Evolutionary conservation across 148 eudicot genomes (phyloP), one percentile per base, ranked within the genome.

Genomic region (Camellia granthamiana): DNA sequence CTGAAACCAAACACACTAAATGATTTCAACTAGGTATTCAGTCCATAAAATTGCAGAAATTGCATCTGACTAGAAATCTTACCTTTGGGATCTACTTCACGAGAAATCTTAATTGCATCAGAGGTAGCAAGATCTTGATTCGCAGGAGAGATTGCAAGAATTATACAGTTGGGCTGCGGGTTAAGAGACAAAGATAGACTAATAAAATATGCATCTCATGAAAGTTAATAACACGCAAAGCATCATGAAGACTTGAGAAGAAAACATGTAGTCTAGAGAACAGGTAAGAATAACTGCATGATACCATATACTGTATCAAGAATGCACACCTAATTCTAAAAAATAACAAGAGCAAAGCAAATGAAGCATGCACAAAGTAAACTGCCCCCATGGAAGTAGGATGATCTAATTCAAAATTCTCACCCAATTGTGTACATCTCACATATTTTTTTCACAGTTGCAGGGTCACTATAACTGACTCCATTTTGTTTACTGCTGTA

Each of bases 51-150:
- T 62, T 3, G 11, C 12, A 16, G 9, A 6, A 46, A 46, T 43
- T 43, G 49, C 49, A 10, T 46, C 21, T 16, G 42, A 23, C 10
- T 1, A 54, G 43, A 62, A 55, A 54, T 10, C 67, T n/a, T 77
- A 87, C 89, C 89, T 68, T 79, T 77, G 16, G 89, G 89, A 81
- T 87, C 89, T 16, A 87, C 89, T 77, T 87, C 89, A n/a, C 87
- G 77, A 52, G 89, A 67, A 80, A 87, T 67, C 79, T 82, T 84
- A 43, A 87, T 87, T 58, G 89, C 89, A 82, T 87, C 89, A 16
- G 89, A 87, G 4, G 89, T 87, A 19, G 89, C 89, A 63, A 87
- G 76, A 81, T 86, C 88, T 75, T 86, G 88, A 72, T 86, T 86
- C 16, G 88, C 88, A 44, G 86, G 88, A 81, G 88, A 78, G 51